Evolutionary conservation across 352 stramenopile genomes (phyloP), one percentile per base, ranked within the genome.

Genomic region (Globisporangium sylvaticum): DNA sequence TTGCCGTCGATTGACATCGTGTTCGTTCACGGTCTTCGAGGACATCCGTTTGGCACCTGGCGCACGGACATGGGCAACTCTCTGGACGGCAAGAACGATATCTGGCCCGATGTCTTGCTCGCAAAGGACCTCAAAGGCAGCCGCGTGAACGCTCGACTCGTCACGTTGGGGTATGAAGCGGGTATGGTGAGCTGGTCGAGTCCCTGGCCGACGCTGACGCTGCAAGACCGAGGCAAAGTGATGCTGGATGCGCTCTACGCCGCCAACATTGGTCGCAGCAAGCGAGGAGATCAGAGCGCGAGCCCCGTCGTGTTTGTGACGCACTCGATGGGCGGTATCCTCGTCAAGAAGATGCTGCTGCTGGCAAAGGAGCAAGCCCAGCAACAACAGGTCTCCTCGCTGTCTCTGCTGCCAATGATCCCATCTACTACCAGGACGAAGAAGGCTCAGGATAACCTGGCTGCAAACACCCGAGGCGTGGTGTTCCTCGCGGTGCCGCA

Each of bases 261-360:
- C 31, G 85, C 85, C 8, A 87, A 89, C 52, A 80, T 95, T 46
- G 87, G 86, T 37, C 64, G 69, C 7, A 64, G 44, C 27, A 66
- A 57, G 7, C 58, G 72, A 6, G 48, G 57, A 0, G 67, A 62
- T 0, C 31, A 39, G 22, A 58, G 58, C 6, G 24, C 72, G 62
- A 73, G 74, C 1, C 88, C 87, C 1, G 79, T 96, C 20, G 67
- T 96, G 29, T 96, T 96, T 67, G 71, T 96, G 25, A 92, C 88
- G 20, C 89, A 96, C 71, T 95, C 87, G 18, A 94, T 96, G 84
- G 89, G 89, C 32, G 89, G 89, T 1, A 75, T 96, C 39, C 70
- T 96, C 37, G 87, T 86, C 37, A 95, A 95, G 72, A 91, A 91
- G 67, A 92, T 95, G 83, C 70, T 95, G 24, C 60, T 89, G 25